Evolutionary conservation across 2,329 filamentous ascomycete genomes (phyloP).

Genomic region (Thelonectria rubi): DNA sequence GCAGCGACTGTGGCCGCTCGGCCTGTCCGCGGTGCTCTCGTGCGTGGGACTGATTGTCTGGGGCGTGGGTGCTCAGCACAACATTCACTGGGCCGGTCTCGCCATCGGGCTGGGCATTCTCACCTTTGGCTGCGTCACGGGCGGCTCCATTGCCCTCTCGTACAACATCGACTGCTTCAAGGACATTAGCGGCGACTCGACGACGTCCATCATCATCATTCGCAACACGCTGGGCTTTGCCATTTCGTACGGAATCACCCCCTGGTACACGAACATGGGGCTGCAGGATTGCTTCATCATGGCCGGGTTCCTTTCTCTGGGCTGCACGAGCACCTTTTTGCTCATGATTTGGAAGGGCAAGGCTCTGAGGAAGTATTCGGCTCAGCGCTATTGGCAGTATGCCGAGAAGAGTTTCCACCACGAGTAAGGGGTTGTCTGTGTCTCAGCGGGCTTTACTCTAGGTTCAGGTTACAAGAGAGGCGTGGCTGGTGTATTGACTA

Average conservation of each 20-base stretch:
- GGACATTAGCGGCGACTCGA: slow-evolving; percentile 46
- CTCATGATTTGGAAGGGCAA: slow-evolving; percentile 5
- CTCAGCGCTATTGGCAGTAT: slow-evolving; percentile 1
- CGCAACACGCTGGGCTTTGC: slow-evolving; percentile 39
- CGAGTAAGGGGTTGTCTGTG: neutral
- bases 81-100: slow-evolving; percentile 48
- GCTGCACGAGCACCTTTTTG: slow-evolving; percentile 12
- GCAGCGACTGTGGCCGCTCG: slow-evolving; percentile 46
- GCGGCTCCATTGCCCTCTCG: slow-evolving; percentile 43
- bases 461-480: neutral
- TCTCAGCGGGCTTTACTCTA: neutral
- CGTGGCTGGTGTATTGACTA: neutral
- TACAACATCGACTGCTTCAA: slow-evolving; percentile 50
- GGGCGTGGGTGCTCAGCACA: slow-evolving; percentile 54
- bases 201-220: slow-evolving; percentile 42
- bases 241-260: slow-evolving; percentile 44
- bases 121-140: slow-evolving; percentile 44
- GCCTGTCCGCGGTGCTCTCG: slow-evolving; percentile 50
- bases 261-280: slow-evolving; percentile 46
- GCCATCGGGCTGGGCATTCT: slow-evolving; percentile 46
- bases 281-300: slow-evolving; percentile 47
- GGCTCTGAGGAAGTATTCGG: neutral
- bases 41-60: slow-evolving; percentile 55
- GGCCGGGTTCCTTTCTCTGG: slow-evolving; percentile 44
- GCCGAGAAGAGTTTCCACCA: neutral